Evolutionary conservation across 768 basidiomycete genomes (phyloP), one percentile per base, ranked within the genome.

Genomic region (Xerocomus spinulosus): DNA sequence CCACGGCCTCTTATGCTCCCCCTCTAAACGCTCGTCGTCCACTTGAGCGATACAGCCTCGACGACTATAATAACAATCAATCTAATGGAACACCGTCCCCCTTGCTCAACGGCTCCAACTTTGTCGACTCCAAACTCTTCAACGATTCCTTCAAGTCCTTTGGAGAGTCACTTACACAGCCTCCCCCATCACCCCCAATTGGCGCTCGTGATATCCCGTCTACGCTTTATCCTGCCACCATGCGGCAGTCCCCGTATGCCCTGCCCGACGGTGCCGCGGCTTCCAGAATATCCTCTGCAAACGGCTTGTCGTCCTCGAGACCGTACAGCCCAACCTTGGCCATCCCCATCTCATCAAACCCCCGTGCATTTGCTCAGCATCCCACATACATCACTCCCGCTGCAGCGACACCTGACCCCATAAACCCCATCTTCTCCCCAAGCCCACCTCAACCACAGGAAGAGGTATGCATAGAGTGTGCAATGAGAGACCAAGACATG

Each of bases 401-500:
- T 0, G 51, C 69, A 51, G 62, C 73, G n/a, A 59, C 78, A 1
- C 75, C 77, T 12, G 77, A 74, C 43, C 73, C 83, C 34, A 73
- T 83, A 41, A 82, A 84, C 51, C 77, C 84, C 3, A 75, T 82
- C 4, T 82, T 79, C 57, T 75, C 78, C 0, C 79, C 82, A 26
- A 72, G 72, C 13, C 79, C 74, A 20, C 79, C 68, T 24, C 61
- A 59, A 5, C 72, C 69, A 9, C 82, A 79, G 54, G 87, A 89
- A 57, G 95, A 98, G 65, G 72, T 97, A 25, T 99, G 95, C 58
- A 75, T 96, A 29, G 96, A 98, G 67, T 99, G 96, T 62, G 87
- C 96, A 49, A 98, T 98, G 94, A 84, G 96, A 26, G 96, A 99
- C 67, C 82, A 95, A 62, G 96, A 99, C 64, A 92, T 99, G 87